Evolutionary conservation across 2,329 filamentous ascomycete species (phyloP), one percentile per base, ranked within the genome.

Genomic region (Colletotrichum sp.): DNA sequence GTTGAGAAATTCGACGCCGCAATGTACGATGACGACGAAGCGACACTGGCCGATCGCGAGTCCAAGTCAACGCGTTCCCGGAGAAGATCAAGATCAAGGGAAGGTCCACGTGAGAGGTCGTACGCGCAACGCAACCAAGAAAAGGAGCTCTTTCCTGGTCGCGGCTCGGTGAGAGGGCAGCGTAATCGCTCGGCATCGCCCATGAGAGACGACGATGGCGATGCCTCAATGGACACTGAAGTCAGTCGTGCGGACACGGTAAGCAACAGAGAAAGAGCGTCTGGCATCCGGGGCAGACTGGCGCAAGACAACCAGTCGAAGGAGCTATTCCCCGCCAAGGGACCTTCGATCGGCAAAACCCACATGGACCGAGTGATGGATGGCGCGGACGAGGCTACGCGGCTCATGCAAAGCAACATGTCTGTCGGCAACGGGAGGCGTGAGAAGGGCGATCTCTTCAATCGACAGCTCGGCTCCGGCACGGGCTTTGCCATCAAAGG

Each of bases 21-120:
- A 80, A 94, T 98, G 88, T 98, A 98, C 84, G 95, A 97, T 78
- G 95, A 98, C 80, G 90, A 91, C 76, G 85, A 85, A 52, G 81
- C 81, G 21, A 80, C 85, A 18, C 85, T 83, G 44, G 81, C 87
- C 26, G 74, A 57, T 62, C 78, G 44, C 77, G 78, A 32, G 69
- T 77, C 52, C 72, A 78, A 28, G 79, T 76, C 44, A 78, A 87
- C 76, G 84, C 87, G 39, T 87, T 87, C n/a, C 78, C 71, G 79
- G 75, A 78, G 80, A 18, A 76, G 78, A 32, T 81, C 81, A 8
- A 72, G 44, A 5, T 82, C 81, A 32, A 79, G 77, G 59, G 72
- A 60, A 16, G 63, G n/a, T 18, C 83, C 81, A 6, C 80, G 79
- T 18, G 75, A 73, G 12, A 80, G 79, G 8, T 83, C 83, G 8